These are phyloP conservation scores for Stenogyne calaminthoides DNA, from an alignment of 305 asterid species.

Conservation along the genomic window DNA sequence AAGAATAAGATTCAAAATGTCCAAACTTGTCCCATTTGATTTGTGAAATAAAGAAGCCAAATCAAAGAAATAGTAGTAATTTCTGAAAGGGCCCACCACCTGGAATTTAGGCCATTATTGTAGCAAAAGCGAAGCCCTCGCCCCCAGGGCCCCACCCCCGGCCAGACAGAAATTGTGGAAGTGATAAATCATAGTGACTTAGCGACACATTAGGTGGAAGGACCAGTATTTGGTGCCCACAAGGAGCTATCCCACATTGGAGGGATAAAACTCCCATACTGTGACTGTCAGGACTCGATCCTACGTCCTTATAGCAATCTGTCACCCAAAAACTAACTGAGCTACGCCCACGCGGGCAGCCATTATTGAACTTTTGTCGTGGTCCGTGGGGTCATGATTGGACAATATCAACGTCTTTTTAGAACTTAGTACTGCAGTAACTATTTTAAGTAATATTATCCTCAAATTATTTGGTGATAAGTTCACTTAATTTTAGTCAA, in stretches of 20 bases:
- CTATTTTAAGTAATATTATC: conserved; percentile 28
- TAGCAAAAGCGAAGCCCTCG: no score
- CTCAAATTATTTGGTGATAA: conserved; percentile 15
- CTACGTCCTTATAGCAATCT: no score
- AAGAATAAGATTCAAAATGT: not conserved
- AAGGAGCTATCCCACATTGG: no score
- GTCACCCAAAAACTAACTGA: no score
- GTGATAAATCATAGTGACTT: no score
- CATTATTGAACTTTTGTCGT: conserved; percentile 34
- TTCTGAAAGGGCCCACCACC: conserved; percentile 27
- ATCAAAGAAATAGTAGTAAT: conserved; percentile 8
- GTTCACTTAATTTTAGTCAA: conserved; percentile 27
- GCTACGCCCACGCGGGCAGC: no score
- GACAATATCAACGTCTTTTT: conserved; percentile 17
- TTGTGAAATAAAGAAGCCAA: conserved; percentile 1
- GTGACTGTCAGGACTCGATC: no score
- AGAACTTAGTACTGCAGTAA: not conserved
- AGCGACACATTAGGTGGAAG: no score
- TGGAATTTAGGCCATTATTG: conserved; percentile 23
- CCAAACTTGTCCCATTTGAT: not conserved
- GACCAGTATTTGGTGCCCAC: no score
- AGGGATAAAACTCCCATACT: no score
- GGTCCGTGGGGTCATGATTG: conserved; percentile 19
- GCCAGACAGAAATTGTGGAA: no score
- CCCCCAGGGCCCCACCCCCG: no score